phyloP scores from a whole-genome alignment of 208 protist species.

The Crithidia bombi region DNA sequence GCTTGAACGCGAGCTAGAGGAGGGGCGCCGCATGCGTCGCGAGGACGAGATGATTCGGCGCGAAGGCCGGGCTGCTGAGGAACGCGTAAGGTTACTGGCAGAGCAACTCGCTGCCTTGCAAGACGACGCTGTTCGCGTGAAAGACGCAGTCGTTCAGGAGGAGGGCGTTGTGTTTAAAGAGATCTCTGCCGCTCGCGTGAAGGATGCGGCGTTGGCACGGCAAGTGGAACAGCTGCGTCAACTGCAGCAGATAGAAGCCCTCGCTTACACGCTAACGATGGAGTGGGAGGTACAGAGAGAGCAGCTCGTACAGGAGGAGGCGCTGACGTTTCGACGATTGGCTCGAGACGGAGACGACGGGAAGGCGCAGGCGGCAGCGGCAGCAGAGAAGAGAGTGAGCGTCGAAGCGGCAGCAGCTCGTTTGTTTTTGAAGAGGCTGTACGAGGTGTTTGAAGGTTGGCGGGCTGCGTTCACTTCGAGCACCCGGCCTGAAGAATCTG shows the following conservation, averaged over 20 bases:
- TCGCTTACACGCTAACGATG: slow-evolving; percentile 34
- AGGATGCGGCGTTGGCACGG: slow-evolving; percentile 30
- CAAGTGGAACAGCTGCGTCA: slow-evolving; percentile 40
- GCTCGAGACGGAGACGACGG: slow-evolving; percentile 12
- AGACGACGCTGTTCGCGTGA: slow-evolving; percentile 1
- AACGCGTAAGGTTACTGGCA: slow-evolving; percentile 25
- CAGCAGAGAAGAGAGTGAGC: slow-evolving; percentile 3
- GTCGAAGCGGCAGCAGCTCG: slow-evolving; percentile 4
- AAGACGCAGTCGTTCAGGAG: slow-evolving; percentile 6
- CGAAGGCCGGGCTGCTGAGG: slow-evolving; percentile 28
- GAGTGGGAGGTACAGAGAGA: slow-evolving; percentile 38
- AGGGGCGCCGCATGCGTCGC: slow-evolving; percentile 45
- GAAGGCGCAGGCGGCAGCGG: not conserved
- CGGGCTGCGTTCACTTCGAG: not conserved
- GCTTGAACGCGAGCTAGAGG: slow-evolving; percentile 32
- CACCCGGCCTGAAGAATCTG: not conserved
- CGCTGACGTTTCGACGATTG: slow-evolving; percentile 5
- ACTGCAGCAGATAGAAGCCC: slow-evolving; percentile 38
- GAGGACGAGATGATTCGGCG: slow-evolving; percentile 51
- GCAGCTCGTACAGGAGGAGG: slow-evolving; percentile 26
- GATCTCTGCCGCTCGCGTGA: slow-evolving; percentile 14
- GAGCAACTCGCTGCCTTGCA: slow-evolving; percentile 27
- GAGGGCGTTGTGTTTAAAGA: slow-evolving; percentile 30
- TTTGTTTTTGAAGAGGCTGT: not conserved
- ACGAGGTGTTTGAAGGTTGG: not conserved